These are phyloP conservation scores for Arachis stenosperma DNA, from an alignment of 306 rosid genomes.

Conservation along the genomic window DNA sequence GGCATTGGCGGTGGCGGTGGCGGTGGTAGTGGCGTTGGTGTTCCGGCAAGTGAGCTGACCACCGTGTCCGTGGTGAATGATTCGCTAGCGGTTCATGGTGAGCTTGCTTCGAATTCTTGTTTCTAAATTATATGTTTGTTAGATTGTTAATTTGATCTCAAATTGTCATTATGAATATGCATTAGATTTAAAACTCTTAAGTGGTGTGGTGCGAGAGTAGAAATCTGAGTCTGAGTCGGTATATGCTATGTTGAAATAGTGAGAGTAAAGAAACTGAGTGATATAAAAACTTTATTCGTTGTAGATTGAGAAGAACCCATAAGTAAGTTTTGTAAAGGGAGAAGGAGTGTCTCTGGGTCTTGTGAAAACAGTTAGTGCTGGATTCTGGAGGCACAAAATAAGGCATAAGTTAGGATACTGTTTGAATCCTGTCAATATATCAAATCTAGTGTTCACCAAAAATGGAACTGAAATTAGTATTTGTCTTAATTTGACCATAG, in stretches of 20 bases:
- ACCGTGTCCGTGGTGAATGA: constrained; percentile 59
- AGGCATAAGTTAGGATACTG: background rate
- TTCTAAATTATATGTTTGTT: constrained; percentile 7
- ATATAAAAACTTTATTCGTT: constrained; percentile 1
- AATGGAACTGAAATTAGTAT: background rate
- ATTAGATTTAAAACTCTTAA: constrained; percentile 20
- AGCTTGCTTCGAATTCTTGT: constrained; percentile 16
- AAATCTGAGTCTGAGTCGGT: background rate
- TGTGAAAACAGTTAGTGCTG: background rate
- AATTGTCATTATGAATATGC: background rate
- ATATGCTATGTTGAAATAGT: background rate
- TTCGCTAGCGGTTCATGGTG: constrained; percentile 52
- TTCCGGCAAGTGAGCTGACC: constrained; percentile 62
- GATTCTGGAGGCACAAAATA: background rate
- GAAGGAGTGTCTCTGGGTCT: constrained; percentile 7
- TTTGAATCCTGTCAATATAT: constrained; percentile 15
- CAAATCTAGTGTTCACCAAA: background rate
- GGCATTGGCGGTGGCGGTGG: background rate
- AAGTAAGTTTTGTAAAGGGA: constrained; percentile 22
- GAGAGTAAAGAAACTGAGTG: constrained; percentile 1
- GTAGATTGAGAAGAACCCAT: background rate
- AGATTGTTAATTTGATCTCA: background rate
- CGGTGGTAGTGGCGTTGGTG: constrained; percentile 16
- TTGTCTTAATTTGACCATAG: background rate
- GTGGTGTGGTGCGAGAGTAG: constrained; percentile 4